Evolutionary conservation across 768 basidiomycete species (phyloP).

Genomic region (Trametes elegans): DNA sequence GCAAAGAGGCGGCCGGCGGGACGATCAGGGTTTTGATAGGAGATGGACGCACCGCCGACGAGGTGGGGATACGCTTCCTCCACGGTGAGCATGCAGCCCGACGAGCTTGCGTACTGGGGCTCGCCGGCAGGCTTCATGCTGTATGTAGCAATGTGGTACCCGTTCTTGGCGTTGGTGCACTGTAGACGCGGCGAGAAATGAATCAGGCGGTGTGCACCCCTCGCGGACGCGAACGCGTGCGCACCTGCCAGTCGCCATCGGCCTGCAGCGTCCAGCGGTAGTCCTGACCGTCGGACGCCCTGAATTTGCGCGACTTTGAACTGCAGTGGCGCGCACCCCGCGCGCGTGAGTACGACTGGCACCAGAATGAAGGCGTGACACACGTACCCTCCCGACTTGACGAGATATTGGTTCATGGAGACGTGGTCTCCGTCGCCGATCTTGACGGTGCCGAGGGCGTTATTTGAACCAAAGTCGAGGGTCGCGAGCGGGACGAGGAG

Average conservation of each 20-base stretch:
- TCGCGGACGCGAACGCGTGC: conserved; percentile 23
- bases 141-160: conserved; percentile 59
- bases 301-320: conserved; percentile 48
- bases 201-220: background rate
- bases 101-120: conserved; percentile 50
- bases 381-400: conserved; percentile 41
- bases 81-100: conserved; percentile 61
- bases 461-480: conserved; percentile 47
- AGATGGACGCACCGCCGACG: conserved; percentile 46
- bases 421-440: conserved; percentile 37
- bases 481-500: conserved; percentile 39
- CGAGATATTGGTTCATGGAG: conserved; percentile 54
- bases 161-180: conserved; percentile 50
- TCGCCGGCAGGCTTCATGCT: conserved; percentile 54
- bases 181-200: conserved; percentile 23
- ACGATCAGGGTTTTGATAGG: too few relatives aligned
- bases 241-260: conserved; percentile 65
- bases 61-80: conserved; percentile 59
- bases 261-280: conserved; percentile 59
- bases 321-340: conserved; percentile 28
- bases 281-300: conserved; percentile 55
- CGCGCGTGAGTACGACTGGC: conserved; percentile 2
- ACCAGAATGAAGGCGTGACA: background rate
- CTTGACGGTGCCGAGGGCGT: conserved; percentile 52
- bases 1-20: too few relatives aligned